Base-by-base conservation (phyloP, 2,329 filamentous ascomycete genomes). In the Monilinia aucupariae region DNA sequence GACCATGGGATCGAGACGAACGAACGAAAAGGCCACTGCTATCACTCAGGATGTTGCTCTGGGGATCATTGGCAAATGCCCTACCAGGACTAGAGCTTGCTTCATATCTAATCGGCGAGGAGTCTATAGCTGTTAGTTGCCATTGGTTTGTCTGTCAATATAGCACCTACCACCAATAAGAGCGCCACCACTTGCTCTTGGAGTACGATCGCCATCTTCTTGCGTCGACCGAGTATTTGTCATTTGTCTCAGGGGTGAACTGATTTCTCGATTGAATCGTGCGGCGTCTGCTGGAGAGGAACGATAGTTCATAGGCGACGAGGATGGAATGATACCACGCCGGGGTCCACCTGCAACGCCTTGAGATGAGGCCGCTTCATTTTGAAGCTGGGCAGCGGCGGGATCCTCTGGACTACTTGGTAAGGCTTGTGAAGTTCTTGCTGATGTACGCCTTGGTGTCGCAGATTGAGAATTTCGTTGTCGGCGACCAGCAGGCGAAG, bases 81-180 rank as follows among this genome's bases (percentile, higher is more conserved):
- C 85, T 85, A n/a, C 85, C 86, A 32, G 91, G 91, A 73, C 90
- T 96, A 45, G 93, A 96, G 76, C 91, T 96, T 43, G 91, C 86
- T 63, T 91, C 90, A 74, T 97, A 97, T 74, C 87, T 86, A 69
- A 97, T 91, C 1, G 93, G 93, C 0, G 93, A 97, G 0, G 93
- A 97, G 72, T 92, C 93, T 96, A 43, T n/a, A 1, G 60, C 5
- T 32, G 41, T 67, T 45, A 63, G 64, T 34, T 2, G 43, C 53
- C 53, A 34, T 47, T 66, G 13, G 22, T 41, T 25, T 12, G 55
- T 60, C 41, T 32, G 12, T 53, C 22, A 39, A 22, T 15, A 34
- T 43, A 10, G 9, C n/a, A 67, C 79, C 75, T 75, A 90, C 89
- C 89, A 78, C 87, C 85, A 68, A 85, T 63, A 25, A 70, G 64